Evolutionary conservation across 2,329 filamentous ascomycete species (phyloP), one percentile per base, ranked within the genome.

Genomic region (Calonectria naviculata): DNA sequence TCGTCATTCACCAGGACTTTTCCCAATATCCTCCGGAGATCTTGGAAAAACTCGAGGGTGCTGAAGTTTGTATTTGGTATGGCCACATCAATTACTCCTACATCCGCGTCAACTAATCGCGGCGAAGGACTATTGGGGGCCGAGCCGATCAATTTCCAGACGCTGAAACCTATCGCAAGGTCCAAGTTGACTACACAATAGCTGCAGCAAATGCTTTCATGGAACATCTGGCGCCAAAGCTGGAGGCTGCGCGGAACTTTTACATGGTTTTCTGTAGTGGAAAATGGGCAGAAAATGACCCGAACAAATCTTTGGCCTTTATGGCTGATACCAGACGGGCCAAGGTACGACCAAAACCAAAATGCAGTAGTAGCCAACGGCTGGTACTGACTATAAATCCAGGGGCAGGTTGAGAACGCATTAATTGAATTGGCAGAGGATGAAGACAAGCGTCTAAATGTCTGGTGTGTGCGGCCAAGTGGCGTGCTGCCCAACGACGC

Each of bases 251-350:
- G 2, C 41, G 41, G 21, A 67, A 67, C 7, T 67, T 67, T 26
- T 41, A 44, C 21, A 47, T 67, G 3, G 41, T 67, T 46, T 67
- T 67, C 41, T 67, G 65, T n/a, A 67, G 65, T 44, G 65, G 52
- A 7, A 64, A 64, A 36, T 64, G 28, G 12, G 61, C 61, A 1
- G 61, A 64, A 31, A 64, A 29, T 28, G 44, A 64, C 29, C 31
- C 10, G 17, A 9, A 38, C n/a, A 64, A 49, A 12, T 13, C 44
- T 3, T 38, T 64, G 8, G 44, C 44, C 5, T 64, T 64, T 15
- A 64, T 64, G 44, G 61, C 61, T 7, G 61, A 64, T 44, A 64
- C 61, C 4, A 52, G 61, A 38, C 29, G 44, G 4, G 19, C 44
- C n/a, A 64, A 64, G 44, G 61, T 64, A 52, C 17, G 31, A 19